Base-by-base conservation (phyloP, 495 filamentous ascomycete species). In the Collariella sp. region DNA sequence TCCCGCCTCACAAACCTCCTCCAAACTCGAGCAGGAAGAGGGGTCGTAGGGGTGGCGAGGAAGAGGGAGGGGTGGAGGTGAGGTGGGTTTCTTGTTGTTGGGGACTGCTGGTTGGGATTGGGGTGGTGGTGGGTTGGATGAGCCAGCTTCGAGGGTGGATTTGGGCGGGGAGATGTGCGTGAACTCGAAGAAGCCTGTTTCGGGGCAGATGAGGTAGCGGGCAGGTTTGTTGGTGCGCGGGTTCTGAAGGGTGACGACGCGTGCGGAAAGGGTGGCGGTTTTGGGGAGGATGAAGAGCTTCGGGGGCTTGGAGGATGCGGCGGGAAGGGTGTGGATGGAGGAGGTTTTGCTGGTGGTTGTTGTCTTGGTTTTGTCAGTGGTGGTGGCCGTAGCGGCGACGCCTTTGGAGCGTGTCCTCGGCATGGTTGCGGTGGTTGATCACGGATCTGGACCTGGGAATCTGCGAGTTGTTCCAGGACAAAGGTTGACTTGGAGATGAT, bases 21-120 rank as follows among this genome's bases (percentile, higher is more conserved):
- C 94, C 76, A 97, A 77, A 59, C 86, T 95, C 38, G 22, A 95
- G 61, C 46, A 97, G 75, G 67, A 97, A 96, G 2, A 96, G 62
- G 85, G 76, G 66, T 99, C 93, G 54, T 91, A 71, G 7, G 85
- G 1, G 94, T 95, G 16, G 89, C 87, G 47, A 97, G 68, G 55
- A 87, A 82, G 22, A 98, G 68, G 52, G 88, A 80, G 23, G 87
- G 78, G 77, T 78, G 55, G 82, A 78, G 13, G 83, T 73, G 48
- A 72, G 58, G 54, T 68, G 64, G 2, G 50, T 16, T 4, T 26
- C 11, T 6, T 26, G 20, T 42, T 78, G 40, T 76, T 76, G 52
- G 81, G 80, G 13, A 81, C 73, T 53, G 48, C 2, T 22, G 29
- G 20, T 0, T 23, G 16, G 9, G 22, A 13, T 24, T 3, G 11